Conservation (phyloP, 768 basidiomycete species). For the Baorangia bicolor region DNA sequence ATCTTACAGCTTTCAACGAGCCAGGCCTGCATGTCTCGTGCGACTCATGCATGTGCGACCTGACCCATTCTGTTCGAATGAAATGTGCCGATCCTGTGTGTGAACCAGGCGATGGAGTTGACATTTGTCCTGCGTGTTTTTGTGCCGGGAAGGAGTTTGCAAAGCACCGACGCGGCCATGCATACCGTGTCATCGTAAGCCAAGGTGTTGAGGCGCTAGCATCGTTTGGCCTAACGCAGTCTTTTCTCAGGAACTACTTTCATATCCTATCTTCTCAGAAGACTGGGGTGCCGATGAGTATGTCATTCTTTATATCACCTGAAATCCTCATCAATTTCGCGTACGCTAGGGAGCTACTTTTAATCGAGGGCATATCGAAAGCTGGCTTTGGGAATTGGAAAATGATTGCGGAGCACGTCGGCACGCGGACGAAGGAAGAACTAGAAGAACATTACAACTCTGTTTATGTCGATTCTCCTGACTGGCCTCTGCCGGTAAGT, state of each 20-base stretch:
- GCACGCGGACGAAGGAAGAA: constrained; percentile 91
- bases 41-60: constrained; percentile 80
- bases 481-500: constrained; percentile 82
- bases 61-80: constrained; percentile 95
- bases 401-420: constrained; percentile 92
- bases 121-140: constrained; percentile 92
- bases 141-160: constrained; percentile 88
- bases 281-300: constrained; percentile 99
- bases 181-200: constrained; percentile 88
- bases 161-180: constrained; percentile 80
- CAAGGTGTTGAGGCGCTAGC: not conserved
- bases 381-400: constrained; percentile 97
- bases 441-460: constrained; percentile 85
- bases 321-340: constrained; percentile 2
- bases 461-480: constrained; percentile 74
- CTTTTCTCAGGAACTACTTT: constrained; percentile 77
- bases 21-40: constrained; percentile 83
- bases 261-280: constrained; percentile 91
- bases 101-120: constrained; percentile 78
- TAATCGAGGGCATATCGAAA: constrained; percentile 83
- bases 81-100: constrained; percentile 88
- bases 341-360: constrained; percentile 69
- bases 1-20: constrained; percentile 64
- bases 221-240: not conserved
- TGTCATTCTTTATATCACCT: constrained; percentile 27